These are phyloP conservation scores for Daldinia sp. DNA, from an alignment of 2,329 filamentous ascomycete genomes.

Conservation along the genomic window DNA sequence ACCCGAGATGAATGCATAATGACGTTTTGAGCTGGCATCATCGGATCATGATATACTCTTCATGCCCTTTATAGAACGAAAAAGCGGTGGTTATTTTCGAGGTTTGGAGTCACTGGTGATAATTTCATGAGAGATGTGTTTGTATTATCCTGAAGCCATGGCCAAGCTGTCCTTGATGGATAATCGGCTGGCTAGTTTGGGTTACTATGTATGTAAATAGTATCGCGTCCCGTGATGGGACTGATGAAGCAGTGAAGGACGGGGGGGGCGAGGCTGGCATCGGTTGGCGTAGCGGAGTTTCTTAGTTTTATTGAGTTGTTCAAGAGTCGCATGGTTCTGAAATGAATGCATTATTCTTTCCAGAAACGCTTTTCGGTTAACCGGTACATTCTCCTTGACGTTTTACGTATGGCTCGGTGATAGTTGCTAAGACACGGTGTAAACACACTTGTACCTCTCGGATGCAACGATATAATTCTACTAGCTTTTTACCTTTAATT, in stretches of 20 bases:
- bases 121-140: not conserved
- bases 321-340: not conserved
- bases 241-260: not conserved
- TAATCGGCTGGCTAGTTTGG: slow-evolving; percentile 12
- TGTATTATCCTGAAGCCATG: not conserved
- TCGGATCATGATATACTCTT: slow-evolving; percentile 25
- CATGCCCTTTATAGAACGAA: not conserved
- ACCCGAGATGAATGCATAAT: slow-evolving; percentile 31
- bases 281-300: slow-evolving; percentile 32
- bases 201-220: slow-evolving; percentile 8
- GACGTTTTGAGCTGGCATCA: slow-evolving; percentile 21
- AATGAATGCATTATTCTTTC: not conserved
- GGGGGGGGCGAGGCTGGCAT: slow-evolving; percentile 8
- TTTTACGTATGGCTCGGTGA: not conserved
- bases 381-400: too few species aligned
- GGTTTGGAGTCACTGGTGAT: slow-evolving; percentile 12
- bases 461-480: too few species aligned
- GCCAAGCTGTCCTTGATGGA: slow-evolving; percentile 34
- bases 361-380: too few species aligned
- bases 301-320: not conserved
- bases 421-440: not conserved
- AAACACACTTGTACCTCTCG: too few species aligned
- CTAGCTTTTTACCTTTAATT: too few species aligned
- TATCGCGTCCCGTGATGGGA: not conserved
- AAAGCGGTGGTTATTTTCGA: not conserved